Evolutionary conservation across 371 early-diverging fungal genomes (phyloP), one percentile per base, ranked within the genome.

Genomic region (Mucor mucedo): DNA sequence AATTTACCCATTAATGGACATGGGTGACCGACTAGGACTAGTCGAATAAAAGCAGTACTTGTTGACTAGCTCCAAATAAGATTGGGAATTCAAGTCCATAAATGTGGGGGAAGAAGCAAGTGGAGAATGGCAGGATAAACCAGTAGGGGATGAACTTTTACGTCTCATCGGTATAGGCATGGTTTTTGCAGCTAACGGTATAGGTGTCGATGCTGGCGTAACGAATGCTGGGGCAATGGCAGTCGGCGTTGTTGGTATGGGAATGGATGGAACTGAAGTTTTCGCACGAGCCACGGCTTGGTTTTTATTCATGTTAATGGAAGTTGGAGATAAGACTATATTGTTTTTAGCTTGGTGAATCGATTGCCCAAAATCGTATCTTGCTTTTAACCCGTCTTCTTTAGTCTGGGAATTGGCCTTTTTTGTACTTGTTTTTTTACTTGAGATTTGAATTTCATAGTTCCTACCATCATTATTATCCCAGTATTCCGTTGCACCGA

Each of bases 31-130:
- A 53, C 62, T 70, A 38, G 67, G 71, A 63, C 71, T 70, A 60
- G 71, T 80, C 4, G 75, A 68, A 64, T 83, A 83, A 56, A 83
- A 83, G 68, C 83, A 83, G 55, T 83, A 83, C 57, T 79, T 80
- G 60, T 78, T 79, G 6, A 83, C 80, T 28, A 83, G 52, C 40
- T 83, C 80, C 59, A 68, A 63, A 56, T 83, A 83, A 39, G 66
- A 71, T 13, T 62, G 63, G 33, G 71, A 71, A 48, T 71, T 63
- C 8, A 71, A 40, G 33, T 71, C 71, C 61, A 62, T 58, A 33
- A 64, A 52, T 2, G 62, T 60, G 35, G 71, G 66, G 10, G 63
- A 62, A 30, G 66, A 61, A 11, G 68, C 49, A 8, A 66, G 32
- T 8, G 69, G 69, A 14, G 69, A 69, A 64, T 69, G 60, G 40